Evolutionary conservation across 148 eudicot species (phyloP).

Genomic region (Linanthus parryae): DNA sequence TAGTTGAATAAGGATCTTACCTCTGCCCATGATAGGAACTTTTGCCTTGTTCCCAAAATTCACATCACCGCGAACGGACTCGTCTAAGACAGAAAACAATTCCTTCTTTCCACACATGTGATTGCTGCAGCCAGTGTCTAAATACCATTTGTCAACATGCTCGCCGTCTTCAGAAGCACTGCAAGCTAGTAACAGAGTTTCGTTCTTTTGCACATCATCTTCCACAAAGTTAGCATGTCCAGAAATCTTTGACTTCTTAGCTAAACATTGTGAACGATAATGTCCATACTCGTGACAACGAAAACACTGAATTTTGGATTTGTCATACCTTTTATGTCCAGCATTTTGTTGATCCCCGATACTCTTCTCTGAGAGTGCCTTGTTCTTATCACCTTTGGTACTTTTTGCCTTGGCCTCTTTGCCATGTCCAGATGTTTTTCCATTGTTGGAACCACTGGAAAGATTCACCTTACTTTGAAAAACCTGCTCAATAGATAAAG

Average conservation of each 20-base stretch:
- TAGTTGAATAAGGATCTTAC: background rate
- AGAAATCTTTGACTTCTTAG: background rate
- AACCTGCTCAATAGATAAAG: background rate
- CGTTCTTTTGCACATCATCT: too few relatives aligned
- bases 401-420: too few relatives aligned
- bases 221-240: too few relatives aligned
- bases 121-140: too few relatives aligned
- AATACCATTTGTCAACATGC: too few relatives aligned
- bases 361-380: too few relatives aligned
- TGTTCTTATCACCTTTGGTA: too few relatives aligned
- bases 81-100: background rate
- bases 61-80: background rate
- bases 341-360: too few relatives aligned
- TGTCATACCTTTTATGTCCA: too few relatives aligned
- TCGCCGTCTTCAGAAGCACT: background rate
- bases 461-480: background rate
- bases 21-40: slow-evolving; percentile 5
- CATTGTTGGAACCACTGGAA: background rate
- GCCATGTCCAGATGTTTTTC: background rate
- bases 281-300: too few relatives aligned
- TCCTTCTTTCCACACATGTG: background rate
- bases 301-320: too few relatives aligned
- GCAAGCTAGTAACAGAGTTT: background rate
- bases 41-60: background rate
- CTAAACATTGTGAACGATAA: too few relatives aligned